Evolutionary conservation across 2,329 filamentous ascomycete genomes (phyloP).

Genomic region (Aureobasidium pullulans): DNA sequence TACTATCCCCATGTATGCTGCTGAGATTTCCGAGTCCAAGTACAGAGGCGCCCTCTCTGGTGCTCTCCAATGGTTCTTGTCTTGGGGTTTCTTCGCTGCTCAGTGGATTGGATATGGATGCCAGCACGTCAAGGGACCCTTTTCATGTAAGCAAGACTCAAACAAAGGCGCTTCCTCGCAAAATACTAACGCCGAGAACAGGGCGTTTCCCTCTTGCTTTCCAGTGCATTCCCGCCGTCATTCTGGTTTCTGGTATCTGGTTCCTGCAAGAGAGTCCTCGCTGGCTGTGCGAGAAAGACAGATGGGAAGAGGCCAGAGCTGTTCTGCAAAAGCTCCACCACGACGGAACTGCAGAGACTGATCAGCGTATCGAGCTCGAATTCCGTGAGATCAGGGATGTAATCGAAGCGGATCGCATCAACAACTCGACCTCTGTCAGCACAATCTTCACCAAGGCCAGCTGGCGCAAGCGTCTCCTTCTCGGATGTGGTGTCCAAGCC

Average conservation of each 20-base stretch:
- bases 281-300: constrained; percentile 24
- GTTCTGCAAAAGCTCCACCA: constrained; percentile 45
- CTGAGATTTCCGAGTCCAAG: constrained; percentile 28
- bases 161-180: too few species aligned
- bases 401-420: constrained; percentile 51
- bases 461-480: constrained; percentile 39
- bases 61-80: constrained; percentile 29
- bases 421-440: constrained; percentile 47
- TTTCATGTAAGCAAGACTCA: background rate
- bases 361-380: constrained; percentile 43
- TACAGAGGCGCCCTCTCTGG: constrained; percentile 27
- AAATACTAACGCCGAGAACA: background rate
- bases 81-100: constrained; percentile 32
- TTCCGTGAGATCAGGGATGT: constrained; percentile 55
- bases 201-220: constrained; percentile 31
- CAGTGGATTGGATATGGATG: constrained; percentile 34
- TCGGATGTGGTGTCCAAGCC: constrained; percentile 17
- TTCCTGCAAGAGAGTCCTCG: constrained; percentile 23
- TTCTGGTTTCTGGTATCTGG: constrained; percentile 28
- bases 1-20: constrained; percentile 26
- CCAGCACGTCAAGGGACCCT: constrained; percentile 20
- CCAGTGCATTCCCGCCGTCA: constrained; percentile 31
- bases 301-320: constrained; percentile 17
- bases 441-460: constrained; percentile 52
- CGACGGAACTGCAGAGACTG: constrained; percentile 30